Conservation (phyloP, 192 early-diverging fungal genomes). For the Spizellomyces punctatus region DNA sequence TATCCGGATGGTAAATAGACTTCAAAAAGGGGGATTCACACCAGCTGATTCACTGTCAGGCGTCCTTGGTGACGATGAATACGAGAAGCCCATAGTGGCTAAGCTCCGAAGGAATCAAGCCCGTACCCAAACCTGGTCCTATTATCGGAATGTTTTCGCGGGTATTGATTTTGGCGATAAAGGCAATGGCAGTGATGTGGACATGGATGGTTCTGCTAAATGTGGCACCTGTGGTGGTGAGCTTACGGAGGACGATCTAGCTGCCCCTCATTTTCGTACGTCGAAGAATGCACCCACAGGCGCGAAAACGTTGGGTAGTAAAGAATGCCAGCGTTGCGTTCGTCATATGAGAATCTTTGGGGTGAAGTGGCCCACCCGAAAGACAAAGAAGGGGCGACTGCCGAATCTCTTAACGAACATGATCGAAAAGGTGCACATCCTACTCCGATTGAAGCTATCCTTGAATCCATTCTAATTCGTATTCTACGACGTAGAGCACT, state of each 20-base stretch:
- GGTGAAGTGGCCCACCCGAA: constrained; percentile 43
- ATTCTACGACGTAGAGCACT: too few relatives aligned
- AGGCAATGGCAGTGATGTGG: background rate
- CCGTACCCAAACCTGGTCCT: constrained; percentile 12
- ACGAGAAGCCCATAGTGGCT: constrained; percentile 5
- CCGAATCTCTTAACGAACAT: constrained; percentile 11
- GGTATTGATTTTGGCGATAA: constrained; percentile 17
- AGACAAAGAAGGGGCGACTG: constrained; percentile 21
- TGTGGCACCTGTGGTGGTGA: constrained; percentile 22
- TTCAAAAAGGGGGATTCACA: constrained; percentile 18
- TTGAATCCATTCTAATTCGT: too few relatives aligned
- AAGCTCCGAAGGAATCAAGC: constrained; percentile 19
- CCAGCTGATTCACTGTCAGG: background rate
- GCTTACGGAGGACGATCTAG: background rate
- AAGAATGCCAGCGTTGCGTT: constrained; percentile 43
- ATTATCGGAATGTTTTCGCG: constrained; percentile 11
- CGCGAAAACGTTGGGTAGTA: background rate
- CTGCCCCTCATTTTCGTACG: constrained; percentile 1
- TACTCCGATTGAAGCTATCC: constrained; percentile 10
- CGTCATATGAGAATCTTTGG: constrained; percentile 45
- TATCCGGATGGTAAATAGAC: background rate
- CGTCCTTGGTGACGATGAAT: constrained; percentile 4
- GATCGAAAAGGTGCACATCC: constrained; percentile 16
- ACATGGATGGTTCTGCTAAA: background rate
- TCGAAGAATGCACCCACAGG: background rate